These are phyloP conservation scores for Geoglossum cookeanum DNA, from an alignment of 2,329 filamentous ascomycete species.

Conservation along the genomic window DNA sequence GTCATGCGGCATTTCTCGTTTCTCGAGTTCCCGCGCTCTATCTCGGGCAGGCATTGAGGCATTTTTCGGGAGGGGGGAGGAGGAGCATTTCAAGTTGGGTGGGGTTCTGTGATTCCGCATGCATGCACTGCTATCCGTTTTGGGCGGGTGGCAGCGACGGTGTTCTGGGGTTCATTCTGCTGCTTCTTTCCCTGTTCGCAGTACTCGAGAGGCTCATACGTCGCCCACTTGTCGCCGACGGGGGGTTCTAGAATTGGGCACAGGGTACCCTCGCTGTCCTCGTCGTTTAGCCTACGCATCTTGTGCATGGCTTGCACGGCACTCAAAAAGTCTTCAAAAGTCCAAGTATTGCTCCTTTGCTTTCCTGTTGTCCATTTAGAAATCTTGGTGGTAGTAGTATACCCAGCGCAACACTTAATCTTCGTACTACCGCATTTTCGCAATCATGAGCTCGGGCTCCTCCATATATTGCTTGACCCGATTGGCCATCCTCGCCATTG, in stretches of 20 bases:
- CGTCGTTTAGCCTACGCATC: background rate
- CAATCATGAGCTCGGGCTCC: slow-evolving; percentile 69
- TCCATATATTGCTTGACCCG: slow-evolving; percentile 62
- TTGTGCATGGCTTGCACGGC: background rate
- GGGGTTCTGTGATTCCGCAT: background rate
- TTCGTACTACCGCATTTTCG: slow-evolving; percentile 35
- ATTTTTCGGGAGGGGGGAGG: background rate
- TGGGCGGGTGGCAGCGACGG: background rate
- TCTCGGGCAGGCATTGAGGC: background rate
- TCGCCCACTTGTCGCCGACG: background rate
- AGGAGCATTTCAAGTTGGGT: background rate
- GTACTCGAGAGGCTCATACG: background rate
- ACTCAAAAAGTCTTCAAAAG: background rate
- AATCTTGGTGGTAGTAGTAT: background rate
- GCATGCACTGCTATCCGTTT: slow-evolving; percentile 1
- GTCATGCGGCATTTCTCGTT: slow-evolving; percentile 1
- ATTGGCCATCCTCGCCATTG: slow-evolving; percentile 78
- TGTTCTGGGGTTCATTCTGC: background rate
- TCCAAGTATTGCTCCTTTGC: background rate
- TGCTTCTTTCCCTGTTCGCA: background rate
- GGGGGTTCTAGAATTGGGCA: background rate
- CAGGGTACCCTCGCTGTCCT: background rate
- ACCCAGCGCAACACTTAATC: background rate
- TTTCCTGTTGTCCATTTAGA: background rate
- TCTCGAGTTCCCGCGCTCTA: background rate